These are phyloP conservation scores for Seminavis robusta DNA, from an alignment of 108 stramenopile genomes.

Conservation along the genomic window DNA sequence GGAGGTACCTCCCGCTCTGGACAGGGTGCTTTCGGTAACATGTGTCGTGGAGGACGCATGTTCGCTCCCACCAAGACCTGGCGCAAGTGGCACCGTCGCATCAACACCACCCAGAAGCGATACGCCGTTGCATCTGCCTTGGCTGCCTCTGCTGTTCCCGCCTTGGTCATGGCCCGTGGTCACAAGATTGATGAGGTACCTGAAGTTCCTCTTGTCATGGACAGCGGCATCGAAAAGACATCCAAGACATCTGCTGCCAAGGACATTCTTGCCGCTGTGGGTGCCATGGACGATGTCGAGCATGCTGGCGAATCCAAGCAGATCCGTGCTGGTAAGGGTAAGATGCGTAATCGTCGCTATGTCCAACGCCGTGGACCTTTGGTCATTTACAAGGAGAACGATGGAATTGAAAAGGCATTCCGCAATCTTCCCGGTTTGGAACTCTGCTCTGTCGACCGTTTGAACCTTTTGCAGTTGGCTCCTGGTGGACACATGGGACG, in stretches of 20 bases:
- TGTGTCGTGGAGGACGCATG: conserved; percentile 98
- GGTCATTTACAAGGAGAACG: conserved; percentile 91
- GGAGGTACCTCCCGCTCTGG: conserved; percentile 98
- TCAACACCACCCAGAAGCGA: conserved; percentile 94
- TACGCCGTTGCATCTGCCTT: conserved; percentile 97
- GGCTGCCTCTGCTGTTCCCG: conserved; percentile 96
- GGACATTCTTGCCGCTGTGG: conserved; percentile 86
- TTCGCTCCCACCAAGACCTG: conserved; percentile 99
- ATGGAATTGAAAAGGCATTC: conserved; percentile 92
- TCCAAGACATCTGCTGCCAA: conserved; percentile 92
- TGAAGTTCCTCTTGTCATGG: conserved; percentile 96
- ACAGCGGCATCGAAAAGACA: conserved; percentile 73
- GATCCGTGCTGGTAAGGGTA: conserved; percentile 98
- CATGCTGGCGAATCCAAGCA: conserved; percentile 94
- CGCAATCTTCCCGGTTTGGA: conserved; percentile 98
- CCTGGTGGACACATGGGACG: conserved; percentile 99
- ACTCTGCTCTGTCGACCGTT: conserved; percentile 89
- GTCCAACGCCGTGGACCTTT: conserved; percentile 95
- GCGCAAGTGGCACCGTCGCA: conserved; percentile 99
- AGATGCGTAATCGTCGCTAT: conserved; percentile 98
- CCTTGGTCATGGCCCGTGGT: conserved; percentile 98
- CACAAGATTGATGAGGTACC: conserved; percentile 95
- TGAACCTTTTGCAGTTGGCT: conserved; percentile 97
- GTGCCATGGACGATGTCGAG: conserved; percentile 93
- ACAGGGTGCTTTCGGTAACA: conserved; percentile 99